A percentile compares a stretch with the other conserved stretches of the same genome.
Evolutionary conservation across 2,329 filamentous ascomycete species (phyloP).

Genomic region (Nigrospora sphaerica): DNA sequence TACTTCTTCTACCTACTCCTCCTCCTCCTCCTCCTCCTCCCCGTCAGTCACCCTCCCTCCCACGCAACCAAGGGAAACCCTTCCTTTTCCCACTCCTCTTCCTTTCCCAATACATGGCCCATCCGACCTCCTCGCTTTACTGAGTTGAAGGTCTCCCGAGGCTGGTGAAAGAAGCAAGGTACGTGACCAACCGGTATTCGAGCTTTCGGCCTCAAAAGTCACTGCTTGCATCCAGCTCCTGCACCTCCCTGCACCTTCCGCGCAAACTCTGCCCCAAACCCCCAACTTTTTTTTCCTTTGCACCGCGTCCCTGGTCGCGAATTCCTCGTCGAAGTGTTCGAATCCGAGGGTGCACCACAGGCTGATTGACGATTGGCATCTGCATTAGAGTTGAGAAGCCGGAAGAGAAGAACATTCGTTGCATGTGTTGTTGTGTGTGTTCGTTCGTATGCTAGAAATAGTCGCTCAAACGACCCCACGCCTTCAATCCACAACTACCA

Average conservation of each 20-base stretch:
- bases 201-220: neutral
- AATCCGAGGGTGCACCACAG: slow-evolving; percentile 9
- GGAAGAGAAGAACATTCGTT: slow-evolving; percentile 1
- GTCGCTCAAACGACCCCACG: slow-evolving; percentile 3
- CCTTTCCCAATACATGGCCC: slow-evolving; percentile 23
- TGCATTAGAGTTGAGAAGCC: slow-evolving; percentile 19
- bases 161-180: slow-evolving; percentile 21
- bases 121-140: slow-evolving; percentile 27
- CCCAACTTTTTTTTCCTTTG: neutral
- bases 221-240: slow-evolving; percentile 1
- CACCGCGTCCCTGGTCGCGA: neutral
- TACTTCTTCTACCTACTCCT: slow-evolving; percentile 14
- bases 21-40: slow-evolving; percentile 11
- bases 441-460: slow-evolving; percentile 2
- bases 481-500: neutral
- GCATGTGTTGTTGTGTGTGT: slow-evolving; percentile 1
- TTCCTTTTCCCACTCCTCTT: slow-evolving; percentile 17
- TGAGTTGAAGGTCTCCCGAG: slow-evolving; percentile 17
- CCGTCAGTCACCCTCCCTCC: slow-evolving; percentile 14
- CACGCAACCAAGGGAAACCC: slow-evolving; percentile 17
- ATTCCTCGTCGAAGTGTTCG: too few species aligned
- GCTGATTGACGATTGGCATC: slow-evolving; percentile 9
- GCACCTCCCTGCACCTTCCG: slow-evolving; percentile 10
- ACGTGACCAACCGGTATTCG: slow-evolving; percentile 11
- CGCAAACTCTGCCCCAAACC: slow-evolving; percentile 5